Conservation (phyloP, 495 filamentous ascomycete species). For the Neurospora sp. region DNA sequence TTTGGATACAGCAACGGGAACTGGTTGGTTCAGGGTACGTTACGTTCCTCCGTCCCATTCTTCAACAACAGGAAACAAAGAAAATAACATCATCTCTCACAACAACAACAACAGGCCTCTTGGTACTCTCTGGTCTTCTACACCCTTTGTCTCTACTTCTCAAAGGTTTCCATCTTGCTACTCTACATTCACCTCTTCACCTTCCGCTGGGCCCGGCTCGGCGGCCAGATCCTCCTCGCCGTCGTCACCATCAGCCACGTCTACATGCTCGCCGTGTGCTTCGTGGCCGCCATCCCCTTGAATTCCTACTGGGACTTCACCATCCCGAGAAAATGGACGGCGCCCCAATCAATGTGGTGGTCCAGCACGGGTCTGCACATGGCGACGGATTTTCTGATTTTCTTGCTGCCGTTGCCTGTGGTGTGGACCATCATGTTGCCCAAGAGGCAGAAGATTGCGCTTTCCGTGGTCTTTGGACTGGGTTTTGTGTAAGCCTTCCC, state of each 20-base stretch:
- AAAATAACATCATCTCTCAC: neutral
- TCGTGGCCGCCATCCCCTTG: conserved; percentile 21
- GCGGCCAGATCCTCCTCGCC: conserved; percentile 18
- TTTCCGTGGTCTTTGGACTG: conserved; percentile 26
- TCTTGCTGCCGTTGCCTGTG: conserved; percentile 25
- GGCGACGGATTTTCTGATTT: conserved; percentile 25
- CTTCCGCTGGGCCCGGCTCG: conserved; percentile 22
- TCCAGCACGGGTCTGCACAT: conserved; percentile 26
- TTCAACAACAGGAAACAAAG: too few species aligned
- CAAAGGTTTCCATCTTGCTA: conserved; percentile 26
- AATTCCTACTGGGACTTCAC: conserved; percentile 21
- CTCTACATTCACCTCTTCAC: conserved; percentile 32
- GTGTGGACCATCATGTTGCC: conserved; percentile 29
- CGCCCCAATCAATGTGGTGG: conserved; percentile 21
- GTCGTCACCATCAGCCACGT: conserved; percentile 13
- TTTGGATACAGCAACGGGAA: conserved; percentile 4
- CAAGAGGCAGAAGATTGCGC: conserved; percentile 20
- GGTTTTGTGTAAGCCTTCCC: conserved; percentile 17
- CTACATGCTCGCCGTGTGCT: conserved; percentile 17
- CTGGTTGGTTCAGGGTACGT: conserved; percentile 19
- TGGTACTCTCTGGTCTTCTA: conserved; percentile 25
- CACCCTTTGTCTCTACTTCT: conserved; percentile 17
- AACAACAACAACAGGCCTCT: conserved; percentile 13
- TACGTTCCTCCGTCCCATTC: conserved; percentile 9
- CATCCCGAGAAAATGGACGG: conserved; percentile 14